Evolutionary conservation across 768 basidiomycete species (phyloP).

Genomic region (Lactifluus echinatus): DNA sequence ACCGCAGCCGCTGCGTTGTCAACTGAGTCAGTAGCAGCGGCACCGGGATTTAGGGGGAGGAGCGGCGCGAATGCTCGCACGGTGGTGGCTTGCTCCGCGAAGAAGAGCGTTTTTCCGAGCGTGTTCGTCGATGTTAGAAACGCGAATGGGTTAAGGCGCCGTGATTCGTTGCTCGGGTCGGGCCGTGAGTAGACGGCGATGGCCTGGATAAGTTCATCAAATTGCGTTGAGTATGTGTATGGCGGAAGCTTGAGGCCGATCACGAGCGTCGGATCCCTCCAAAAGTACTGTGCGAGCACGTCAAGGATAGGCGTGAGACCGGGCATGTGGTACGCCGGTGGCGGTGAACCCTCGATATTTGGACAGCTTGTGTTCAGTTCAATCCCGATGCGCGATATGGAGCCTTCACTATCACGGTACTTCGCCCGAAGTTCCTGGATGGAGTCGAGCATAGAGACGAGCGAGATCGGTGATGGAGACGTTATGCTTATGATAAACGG

Average conservation of each 20-base stretch:
- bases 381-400: constrained; percentile 44
- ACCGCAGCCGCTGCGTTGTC: neutral
- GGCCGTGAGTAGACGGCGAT: constrained; percentile 15
- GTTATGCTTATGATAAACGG: constrained; percentile 80
- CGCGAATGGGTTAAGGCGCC: constrained; percentile 13
- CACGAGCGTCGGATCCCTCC: constrained; percentile 46
- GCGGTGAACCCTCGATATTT: constrained; percentile 56
- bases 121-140: constrained; percentile 21
- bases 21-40: too few relatives aligned
- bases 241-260: constrained; percentile 55
- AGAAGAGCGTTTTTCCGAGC: constrained; percentile 17
- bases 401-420: constrained; percentile 24
- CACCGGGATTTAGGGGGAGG: too few relatives aligned
- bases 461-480: constrained; percentile 42
- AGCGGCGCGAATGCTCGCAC: neutral
- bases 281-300: constrained; percentile 43
- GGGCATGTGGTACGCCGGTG: constrained; percentile 54
- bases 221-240: constrained; percentile 17
- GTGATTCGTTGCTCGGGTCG: constrained; percentile 12
- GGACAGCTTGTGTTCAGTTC: constrained; percentile 86
- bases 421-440: constrained; percentile 51
- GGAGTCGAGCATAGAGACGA: constrained; percentile 46
- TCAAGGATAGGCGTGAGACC: constrained; percentile 45
- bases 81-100: constrained; percentile 2
- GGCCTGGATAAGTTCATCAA: constrained; percentile 10